Percentiles rank a stretch among this genome's conserved stretches.
phyloP scores from a whole-genome alignment of 73 alveolate species.

The Tetrahymena elliotti region DNA sequence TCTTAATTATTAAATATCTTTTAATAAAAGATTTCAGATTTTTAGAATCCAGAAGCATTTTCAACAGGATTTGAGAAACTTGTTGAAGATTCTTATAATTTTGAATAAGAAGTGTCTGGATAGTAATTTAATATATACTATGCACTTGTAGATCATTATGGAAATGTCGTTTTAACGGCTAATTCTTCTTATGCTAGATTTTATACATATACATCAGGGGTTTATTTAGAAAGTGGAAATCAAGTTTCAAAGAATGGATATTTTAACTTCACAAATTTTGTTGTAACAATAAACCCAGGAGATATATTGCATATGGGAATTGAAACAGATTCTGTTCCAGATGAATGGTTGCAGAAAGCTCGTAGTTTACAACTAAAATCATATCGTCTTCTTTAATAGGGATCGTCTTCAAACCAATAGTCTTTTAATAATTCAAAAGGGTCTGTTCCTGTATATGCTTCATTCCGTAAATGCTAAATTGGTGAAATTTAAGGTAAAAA shows the following conservation, averaged over 20 bases:
- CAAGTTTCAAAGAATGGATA: background rate
- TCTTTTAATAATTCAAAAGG: background rate
- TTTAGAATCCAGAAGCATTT: background rate
- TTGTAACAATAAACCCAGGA: background rate
- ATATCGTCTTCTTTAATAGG: background rate
- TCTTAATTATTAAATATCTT: background rate
- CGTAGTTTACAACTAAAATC: background rate
- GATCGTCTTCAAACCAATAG: background rate
- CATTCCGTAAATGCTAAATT: background rate
- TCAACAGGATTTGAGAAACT: background rate
- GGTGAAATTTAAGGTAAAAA: background rate
- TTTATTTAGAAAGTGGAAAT: background rate
- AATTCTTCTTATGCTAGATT: background rate
- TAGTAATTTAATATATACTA: background rate
- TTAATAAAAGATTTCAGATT: background rate
- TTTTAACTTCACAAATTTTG: background rate
- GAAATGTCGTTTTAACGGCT: background rate
- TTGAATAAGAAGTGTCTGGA: background rate
- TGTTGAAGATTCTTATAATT: background rate
- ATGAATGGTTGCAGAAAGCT: background rate
- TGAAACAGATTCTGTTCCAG: background rate
- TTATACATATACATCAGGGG: background rate
- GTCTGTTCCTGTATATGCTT: background rate
- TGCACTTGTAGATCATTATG: background rate
- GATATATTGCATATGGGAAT: background rate